phyloP scores from a whole-genome alignment of 2,329 filamentous ascomycete genomes.

The Colletotrichum sojae region DNA sequence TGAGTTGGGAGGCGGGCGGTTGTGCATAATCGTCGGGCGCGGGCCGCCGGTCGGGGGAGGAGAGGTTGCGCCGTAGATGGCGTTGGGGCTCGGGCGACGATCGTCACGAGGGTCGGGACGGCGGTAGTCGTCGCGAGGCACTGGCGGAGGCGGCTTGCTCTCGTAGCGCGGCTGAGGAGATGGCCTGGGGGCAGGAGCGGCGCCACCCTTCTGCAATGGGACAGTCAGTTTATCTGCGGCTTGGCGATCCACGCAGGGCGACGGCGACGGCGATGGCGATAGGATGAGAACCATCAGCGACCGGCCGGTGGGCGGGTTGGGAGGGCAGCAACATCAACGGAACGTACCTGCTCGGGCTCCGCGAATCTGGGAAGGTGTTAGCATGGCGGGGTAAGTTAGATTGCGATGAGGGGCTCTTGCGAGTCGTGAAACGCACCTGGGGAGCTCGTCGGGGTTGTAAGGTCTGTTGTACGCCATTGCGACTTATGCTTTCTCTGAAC shows the following conservation, averaged over 20 bases:
- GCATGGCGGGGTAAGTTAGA: constrained; percentile 41
- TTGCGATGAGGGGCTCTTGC: constrained; percentile 33
- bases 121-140: constrained; percentile 51
- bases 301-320: constrained; percentile 19
- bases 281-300: constrained; percentile 8
- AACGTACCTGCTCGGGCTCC: constrained; percentile 78
- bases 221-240: constrained; percentile 27
- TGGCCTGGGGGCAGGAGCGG: constrained; percentile 37
- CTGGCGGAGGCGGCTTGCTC: constrained; percentile 61
- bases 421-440: constrained; percentile 75
- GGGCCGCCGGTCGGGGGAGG: constrained; percentile 63
- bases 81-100: constrained; percentile 46
- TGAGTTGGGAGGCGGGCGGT: constrained; percentile 69
- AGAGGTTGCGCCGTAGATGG: constrained; percentile 63
- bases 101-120: constrained; percentile 43
- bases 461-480: constrained; percentile 94
- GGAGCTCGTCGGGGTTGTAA: constrained; percentile 95
- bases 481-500: constrained; percentile 11
- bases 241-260: constrained; percentile 42
- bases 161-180: constrained; percentile 59
- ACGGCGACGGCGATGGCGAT: constrained; percentile 8
- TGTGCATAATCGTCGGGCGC: constrained; percentile 57
- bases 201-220: constrained; percentile 42
- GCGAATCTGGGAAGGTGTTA: constrained; percentile 70
- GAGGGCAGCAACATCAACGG: constrained; percentile 23